Conservation (phyloP, 352 stramenopile genomes). For the Pythium rishiriense region DNA sequence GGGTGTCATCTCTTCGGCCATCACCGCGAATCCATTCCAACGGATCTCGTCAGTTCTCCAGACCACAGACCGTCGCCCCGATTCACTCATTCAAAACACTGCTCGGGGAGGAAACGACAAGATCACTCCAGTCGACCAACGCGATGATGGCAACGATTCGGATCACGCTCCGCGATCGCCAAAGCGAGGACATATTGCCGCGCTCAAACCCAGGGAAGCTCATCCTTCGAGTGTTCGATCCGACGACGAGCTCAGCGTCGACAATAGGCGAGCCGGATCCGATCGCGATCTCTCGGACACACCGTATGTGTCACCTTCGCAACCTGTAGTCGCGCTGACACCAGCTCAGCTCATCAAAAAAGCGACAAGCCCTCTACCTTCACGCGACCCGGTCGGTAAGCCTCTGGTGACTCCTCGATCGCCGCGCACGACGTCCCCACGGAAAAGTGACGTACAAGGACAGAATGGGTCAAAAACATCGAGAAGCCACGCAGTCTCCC, state of each 20-base stretch:
- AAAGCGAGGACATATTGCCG: neutral
- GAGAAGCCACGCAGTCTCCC: neutral
- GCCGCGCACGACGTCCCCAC: conserved; percentile 9
- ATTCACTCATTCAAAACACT: conserved; percentile 1
- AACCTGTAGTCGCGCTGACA: conserved; percentile 44
- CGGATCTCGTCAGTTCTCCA: conserved; percentile 29
- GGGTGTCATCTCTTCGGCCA: conserved; percentile 29
- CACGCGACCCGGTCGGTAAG: conserved; percentile 16
- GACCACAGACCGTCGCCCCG: conserved; percentile 9
- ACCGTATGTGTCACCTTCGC: conserved; percentile 1
- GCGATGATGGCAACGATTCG: conserved; percentile 26
- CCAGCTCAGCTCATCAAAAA: conserved; percentile 57
- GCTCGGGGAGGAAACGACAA: conserved; percentile 18
- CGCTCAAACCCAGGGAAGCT: neutral
- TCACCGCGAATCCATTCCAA: conserved; percentile 27
- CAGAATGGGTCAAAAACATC: neutral
- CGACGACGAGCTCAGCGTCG: conserved; percentile 9
- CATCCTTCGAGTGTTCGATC: conserved; percentile 25
- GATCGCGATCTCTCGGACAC: conserved; percentile 7
- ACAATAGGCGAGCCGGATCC: neutral
- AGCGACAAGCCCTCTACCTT: conserved; percentile 31
- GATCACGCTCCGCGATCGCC: neutral
- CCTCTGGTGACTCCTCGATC: conserved; percentile 37
- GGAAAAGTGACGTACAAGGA: conserved; percentile 11
- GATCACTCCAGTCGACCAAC: conserved; percentile 26